phyloP scores from a whole-genome alignment of 805 yeast species.

The Dipodascus albidus region DNA sequence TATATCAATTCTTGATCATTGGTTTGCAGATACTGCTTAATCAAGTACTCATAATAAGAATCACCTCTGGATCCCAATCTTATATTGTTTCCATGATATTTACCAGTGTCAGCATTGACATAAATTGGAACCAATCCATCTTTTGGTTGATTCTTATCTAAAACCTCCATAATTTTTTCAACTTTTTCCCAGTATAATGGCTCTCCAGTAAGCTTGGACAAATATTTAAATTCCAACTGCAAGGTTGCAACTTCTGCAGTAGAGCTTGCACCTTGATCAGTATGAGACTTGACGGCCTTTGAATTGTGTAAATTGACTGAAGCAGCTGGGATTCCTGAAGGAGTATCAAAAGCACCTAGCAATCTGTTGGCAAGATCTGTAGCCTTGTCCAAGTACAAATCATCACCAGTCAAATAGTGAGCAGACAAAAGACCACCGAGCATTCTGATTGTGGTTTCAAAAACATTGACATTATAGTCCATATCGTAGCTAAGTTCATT shows the following conservation, averaged over 20 bases:
- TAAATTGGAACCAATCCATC: slow-evolving; percentile 80
- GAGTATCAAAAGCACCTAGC: slow-evolving; percentile 54
- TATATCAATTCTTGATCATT: slow-evolving; percentile 47
- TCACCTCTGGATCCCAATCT: slow-evolving; percentile 89
- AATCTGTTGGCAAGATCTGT: slow-evolving; percentile 65
- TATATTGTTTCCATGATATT: slow-evolving; percentile 50
- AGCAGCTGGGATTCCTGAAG: slow-evolving; percentile 65
- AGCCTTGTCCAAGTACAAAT: slow-evolving; percentile 65
- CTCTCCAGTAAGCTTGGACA: slow-evolving; percentile 74
- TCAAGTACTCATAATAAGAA: slow-evolving; percentile 79
- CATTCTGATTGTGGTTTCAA: slow-evolving; percentile 93
- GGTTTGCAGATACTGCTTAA: slow-evolving; percentile 80
- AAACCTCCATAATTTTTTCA: slow-evolving; percentile 58
- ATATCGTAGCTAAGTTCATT: slow-evolving; percentile 58
- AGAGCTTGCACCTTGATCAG: slow-evolving; percentile 66
- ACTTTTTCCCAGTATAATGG: slow-evolving; percentile 63
- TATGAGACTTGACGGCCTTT: slow-evolving; percentile 47
- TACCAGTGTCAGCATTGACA: slow-evolving; percentile 64
- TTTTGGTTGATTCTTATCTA: slow-evolving; percentile 51
- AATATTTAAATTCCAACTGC: slow-evolving; percentile 77
- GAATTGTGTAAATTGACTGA: slow-evolving; percentile 63
- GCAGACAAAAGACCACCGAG: slow-evolving; percentile 88
- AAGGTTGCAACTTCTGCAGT: slow-evolving; percentile 85
- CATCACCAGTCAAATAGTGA: slow-evolving; percentile 56
- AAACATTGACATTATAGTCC: slow-evolving; percentile 67